Evolutionary conservation across 805 yeast genomes (phyloP), one percentile per base, ranked within the genome.

Genomic region (Pichia heedii): DNA sequence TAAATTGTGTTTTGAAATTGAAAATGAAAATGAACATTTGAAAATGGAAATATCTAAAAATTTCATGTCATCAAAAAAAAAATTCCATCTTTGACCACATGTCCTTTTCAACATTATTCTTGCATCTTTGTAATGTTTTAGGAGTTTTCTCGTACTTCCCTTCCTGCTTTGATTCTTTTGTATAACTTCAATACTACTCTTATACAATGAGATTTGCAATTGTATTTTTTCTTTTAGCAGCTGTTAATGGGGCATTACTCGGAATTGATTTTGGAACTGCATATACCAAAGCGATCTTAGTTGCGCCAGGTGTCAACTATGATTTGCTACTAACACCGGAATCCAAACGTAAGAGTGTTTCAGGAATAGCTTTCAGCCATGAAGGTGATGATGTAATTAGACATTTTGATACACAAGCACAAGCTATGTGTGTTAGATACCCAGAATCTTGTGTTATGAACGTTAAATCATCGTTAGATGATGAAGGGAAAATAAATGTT

Each of bases 261-360:
- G 97, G 96, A 20, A 69, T 93, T 33, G 98, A 93, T 60, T 80
- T 73, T 56, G 98, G 98, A 42, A 82, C 84, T 44, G 90, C 88
- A 55, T 84, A 70, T 67, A 76, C 88, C 21, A 93, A 93, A 60
- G 87, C 95, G 2, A 85, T 81, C 40, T 68, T 93, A 37, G 84
- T 93, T 34, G 96, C 96, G 0, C 97, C 97, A 0, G 86, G 88
- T 12, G 79, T 87, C 19, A 83, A 88, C 15, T 80, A 89, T 57
- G 97, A 93, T 56, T 74, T 93, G 34, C 81, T 93, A 13, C 67
- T 93, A 48, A 86, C 97, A 4, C 81, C 86, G 22, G 97, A 93
- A 55, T 82, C 96, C 3, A 86, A 88, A 63, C 73, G 98, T 45
- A 93, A 93, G 60, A 97, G 90, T 54, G 68, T 80, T 5, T 74